These are phyloP conservation scores for Domatiomyces catenatus DNA, from an alignment of 2,329 filamentous ascomycete species.

Conservation along the genomic window DNA sequence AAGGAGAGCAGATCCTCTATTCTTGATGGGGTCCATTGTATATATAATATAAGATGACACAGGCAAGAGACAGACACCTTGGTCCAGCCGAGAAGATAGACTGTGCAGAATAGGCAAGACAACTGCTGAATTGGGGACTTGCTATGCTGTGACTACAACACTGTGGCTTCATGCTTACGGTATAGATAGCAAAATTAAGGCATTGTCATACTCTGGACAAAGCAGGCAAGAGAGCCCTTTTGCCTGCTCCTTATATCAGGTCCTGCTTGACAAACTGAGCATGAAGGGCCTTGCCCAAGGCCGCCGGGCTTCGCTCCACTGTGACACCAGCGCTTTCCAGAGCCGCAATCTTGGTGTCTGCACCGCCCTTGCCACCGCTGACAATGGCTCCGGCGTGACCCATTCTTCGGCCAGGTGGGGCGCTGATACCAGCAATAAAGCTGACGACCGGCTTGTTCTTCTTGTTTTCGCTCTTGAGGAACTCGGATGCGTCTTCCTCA, in stretches of 20 bases:
- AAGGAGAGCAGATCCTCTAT: neutral
- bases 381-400: conserved; percentile 98
- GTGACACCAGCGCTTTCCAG: conserved; percentile 87
- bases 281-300: conserved; percentile 83
- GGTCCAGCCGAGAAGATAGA: no score
- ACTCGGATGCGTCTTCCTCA: conserved; percentile 96
- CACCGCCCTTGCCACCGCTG: conserved; percentile 90
- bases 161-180: neutral
- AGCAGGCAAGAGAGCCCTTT: neutral
- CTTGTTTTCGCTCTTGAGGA: conserved; percentile 82
- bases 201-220: neutral
- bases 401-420: conserved; percentile 91
- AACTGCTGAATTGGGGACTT: neutral
- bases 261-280: conserved; percentile 93
- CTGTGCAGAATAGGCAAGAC: no score
- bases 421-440: conserved; percentile 97
- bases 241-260: conserved; percentile 50
- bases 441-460: conserved; percentile 90
- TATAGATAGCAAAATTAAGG: neutral
- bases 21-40: neutral
- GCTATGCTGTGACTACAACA: neutral
- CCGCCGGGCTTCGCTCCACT: conserved; percentile 85
- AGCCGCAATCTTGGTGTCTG: conserved; percentile 93
- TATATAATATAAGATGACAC: neutral
- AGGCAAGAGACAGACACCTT: neutral